Evolutionary conservation across 805 yeast genomes (phyloP).

Genomic region (Pichia cephalocereana): DNA sequence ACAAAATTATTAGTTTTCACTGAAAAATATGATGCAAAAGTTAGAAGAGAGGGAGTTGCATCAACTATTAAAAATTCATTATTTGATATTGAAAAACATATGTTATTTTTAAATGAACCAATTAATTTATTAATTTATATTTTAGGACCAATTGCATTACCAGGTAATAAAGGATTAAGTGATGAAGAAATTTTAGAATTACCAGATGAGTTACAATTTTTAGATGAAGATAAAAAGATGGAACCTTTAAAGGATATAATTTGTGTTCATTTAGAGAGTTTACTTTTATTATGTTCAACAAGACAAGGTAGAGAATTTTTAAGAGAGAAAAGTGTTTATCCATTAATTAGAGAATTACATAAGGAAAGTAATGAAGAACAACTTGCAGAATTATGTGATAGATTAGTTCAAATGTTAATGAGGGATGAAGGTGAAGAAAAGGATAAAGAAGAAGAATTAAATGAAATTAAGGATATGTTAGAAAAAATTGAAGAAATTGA

Average conservation of each 20-base stretch:
- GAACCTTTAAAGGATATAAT: constrained; percentile 64
- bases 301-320: constrained; percentile 62
- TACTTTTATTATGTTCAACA: constrained; percentile 73
- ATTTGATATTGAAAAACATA: constrained; percentile 69
- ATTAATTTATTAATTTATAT: constrained; percentile 77
- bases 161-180: constrained; percentile 46
- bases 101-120: constrained; percentile 44
- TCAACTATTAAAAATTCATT: constrained; percentile 85
- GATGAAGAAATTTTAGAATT: constrained; percentile 79
- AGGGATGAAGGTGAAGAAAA: constrained; percentile 68
- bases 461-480: constrained; percentile 41
- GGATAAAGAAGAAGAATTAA: constrained; percentile 39
- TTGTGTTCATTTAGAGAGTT: constrained; percentile 67
- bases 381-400: constrained; percentile 65
- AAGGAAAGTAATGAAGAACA: constrained; percentile 35
- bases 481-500: constrained; percentile 20
- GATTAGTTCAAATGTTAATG: constrained; percentile 83
- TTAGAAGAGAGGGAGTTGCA: constrained; percentile 87
- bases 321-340: constrained; percentile 77
- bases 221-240: constrained; percentile 65
- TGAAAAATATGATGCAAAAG: constrained; percentile 64
- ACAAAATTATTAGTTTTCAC: constrained; percentile 79
- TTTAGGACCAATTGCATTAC: constrained; percentile 70
- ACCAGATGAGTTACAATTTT: constrained; percentile 80
- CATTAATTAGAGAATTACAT: constrained; percentile 79